Evolutionary conservation across 768 basidiomycete genomes (phyloP), one percentile per base, ranked within the genome.

Genomic region (Tulasnella sp.): DNA sequence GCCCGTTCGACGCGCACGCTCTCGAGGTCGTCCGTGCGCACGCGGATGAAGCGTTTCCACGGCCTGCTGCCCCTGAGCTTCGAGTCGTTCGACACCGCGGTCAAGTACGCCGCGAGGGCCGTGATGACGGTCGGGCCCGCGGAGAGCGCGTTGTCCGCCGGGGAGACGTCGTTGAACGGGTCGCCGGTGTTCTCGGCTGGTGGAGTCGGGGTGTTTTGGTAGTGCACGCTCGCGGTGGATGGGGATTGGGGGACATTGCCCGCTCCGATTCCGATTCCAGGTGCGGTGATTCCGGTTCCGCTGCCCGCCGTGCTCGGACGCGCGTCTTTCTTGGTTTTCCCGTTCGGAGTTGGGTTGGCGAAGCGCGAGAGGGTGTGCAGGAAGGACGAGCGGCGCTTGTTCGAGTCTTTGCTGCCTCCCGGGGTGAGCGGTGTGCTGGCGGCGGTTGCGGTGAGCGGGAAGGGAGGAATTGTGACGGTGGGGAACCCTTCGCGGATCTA

Each of bases 41-140:
- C 91, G 62, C 88, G 84, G 71, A 95, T 90, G 76, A 96, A 96
- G 17, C 89, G 86, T 77, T 89, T 90, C 94, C 94, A 96, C 1
- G 87, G 82, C 59, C 88, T 85, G 22, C 87, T 82, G 70, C 85
- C 84, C 40, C 91, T 87, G 47, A 95, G 78, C 3, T 82, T 78
- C 4, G 84, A 80, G 52, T 88, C 85, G 75, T 91, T 92, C 69
- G 94, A 88, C 39, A 94, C 78, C 1, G 87, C 85, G 3, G 92
- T 94, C 73, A 96, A 83, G 79, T 94, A 92, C 22, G 90, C 84
- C 5, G 91, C 91, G 65, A 95, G 85, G 11, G 84, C 85, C 14
- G 88, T 88, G 78, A 88, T 86, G 52, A 83, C 34, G 68, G 85
- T 37, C 83, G 84, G 29, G 87, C 84, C 36, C 1, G 39, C 39